A percentile compares a stretch with the other conserved stretches of the same genome.
phyloP scores from a whole-genome alignment of 2,329 filamentous ascomycete genomes.

The Fusarium sp. region DNA sequence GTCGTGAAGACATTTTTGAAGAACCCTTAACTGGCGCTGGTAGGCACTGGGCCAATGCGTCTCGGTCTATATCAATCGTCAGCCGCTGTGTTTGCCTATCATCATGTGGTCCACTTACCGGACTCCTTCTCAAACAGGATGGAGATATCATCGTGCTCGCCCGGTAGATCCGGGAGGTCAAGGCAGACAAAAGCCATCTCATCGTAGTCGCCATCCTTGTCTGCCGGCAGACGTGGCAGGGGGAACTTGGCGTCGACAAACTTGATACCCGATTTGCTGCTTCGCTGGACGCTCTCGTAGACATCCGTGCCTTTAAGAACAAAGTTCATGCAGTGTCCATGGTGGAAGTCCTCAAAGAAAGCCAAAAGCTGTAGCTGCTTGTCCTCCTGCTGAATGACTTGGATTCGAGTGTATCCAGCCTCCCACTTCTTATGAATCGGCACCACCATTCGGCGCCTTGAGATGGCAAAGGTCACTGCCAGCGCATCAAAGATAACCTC shows the following conservation, averaged over 20 bases:
- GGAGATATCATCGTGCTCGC: conserved; percentile 91
- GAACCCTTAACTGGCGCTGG: conserved; percentile 68
- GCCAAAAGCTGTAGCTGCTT: conserved; percentile 80
- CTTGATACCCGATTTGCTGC: conserved; percentile 77
- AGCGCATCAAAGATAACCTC: conserved; percentile 79
- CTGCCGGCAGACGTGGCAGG: conserved; percentile 72
- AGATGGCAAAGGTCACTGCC: conserved; percentile 82
- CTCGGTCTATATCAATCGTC: conserved; percentile 60
- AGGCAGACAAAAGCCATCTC: conserved; percentile 83
- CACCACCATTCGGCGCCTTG: conserved; percentile 87
- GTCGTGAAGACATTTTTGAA: conserved; percentile 48
- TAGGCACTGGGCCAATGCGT: conserved; percentile 62
- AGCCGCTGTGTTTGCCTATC: conserved; percentile 10
- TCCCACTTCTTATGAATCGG: conserved; percentile 97
- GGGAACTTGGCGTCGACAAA: conserved; percentile 93
- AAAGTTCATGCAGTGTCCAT: conserved; percentile 91
- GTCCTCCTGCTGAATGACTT: conserved; percentile 79
- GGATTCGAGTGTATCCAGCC: conserved; percentile 81
- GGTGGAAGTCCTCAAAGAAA: conserved; percentile 89
- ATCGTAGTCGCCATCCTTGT: conserved; percentile 63
- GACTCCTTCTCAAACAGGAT: conserved; percentile 84
- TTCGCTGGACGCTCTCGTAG: conserved; percentile 76
- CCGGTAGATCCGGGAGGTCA: conserved; percentile 88
- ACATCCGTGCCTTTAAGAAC: conserved; percentile 85
- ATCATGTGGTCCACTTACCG: conserved; percentile 65